These are phyloP conservation scores for Cyberlindnera nakhonratchasimensis DNA, from an alignment of 805 yeast genomes.

Conservation along the genomic window DNA sequence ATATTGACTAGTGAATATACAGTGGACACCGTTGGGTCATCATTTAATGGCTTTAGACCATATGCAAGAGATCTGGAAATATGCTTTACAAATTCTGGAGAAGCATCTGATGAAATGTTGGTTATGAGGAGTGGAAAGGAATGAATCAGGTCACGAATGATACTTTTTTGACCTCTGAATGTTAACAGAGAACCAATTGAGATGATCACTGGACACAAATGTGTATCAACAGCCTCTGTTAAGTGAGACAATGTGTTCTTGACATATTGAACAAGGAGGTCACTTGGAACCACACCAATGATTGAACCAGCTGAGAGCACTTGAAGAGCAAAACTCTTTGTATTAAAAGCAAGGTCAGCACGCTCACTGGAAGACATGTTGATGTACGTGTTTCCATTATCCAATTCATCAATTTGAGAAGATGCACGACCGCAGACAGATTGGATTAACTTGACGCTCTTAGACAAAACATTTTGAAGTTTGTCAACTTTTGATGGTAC, in stretches of 20 bases:
- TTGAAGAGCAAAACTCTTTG: slow-evolving; percentile 57
- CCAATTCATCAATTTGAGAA: slow-evolving; percentile 35
- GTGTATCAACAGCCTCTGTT: slow-evolving; percentile 49
- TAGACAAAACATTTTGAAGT: slow-evolving; percentile 20
- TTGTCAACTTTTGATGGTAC: slow-evolving; percentile 18
- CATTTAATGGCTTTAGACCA: slow-evolving; percentile 65
- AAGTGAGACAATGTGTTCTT: slow-evolving; percentile 49
- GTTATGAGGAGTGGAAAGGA: slow-evolving; percentile 48
- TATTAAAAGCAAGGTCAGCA: slow-evolving; percentile 45
- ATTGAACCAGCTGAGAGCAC: slow-evolving; percentile 56
- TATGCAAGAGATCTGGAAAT: slow-evolving; percentile 59
- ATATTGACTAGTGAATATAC: slow-evolving; percentile 80
- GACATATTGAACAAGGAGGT: slow-evolving; percentile 43
- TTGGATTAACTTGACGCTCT: slow-evolving; percentile 10
- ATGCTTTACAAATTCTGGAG: slow-evolving; percentile 45
- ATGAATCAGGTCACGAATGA: slow-evolving; percentile 36
- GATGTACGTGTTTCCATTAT: slow-evolving; percentile 54
- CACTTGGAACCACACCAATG: slow-evolving; percentile 43
- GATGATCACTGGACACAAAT: slow-evolving; percentile 48
- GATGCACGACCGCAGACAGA: slow-evolving; percentile 21
- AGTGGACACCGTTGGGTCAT: slow-evolving; percentile 79
- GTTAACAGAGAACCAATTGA: slow-evolving; percentile 56
- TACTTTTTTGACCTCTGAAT: slow-evolving; percentile 30
- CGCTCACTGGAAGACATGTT: slow-evolving; percentile 48
- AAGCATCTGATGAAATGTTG: slow-evolving; percentile 43